Evolutionary conservation across 2,329 filamentous ascomycete species (phyloP).

Genomic region (Cladosporium sp.): DNA sequence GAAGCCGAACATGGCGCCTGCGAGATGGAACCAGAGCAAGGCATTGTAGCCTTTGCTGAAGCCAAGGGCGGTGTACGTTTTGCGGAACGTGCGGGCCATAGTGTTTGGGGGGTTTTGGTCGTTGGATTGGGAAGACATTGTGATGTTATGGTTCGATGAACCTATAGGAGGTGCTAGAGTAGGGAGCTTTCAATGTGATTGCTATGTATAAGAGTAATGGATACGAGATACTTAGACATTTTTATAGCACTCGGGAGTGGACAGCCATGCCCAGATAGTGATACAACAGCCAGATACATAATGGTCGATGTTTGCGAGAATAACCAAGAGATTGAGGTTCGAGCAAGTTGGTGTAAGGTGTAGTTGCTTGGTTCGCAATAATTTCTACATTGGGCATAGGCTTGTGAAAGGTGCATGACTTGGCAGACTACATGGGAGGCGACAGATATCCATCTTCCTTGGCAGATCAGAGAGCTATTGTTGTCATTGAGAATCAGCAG

Average conservation of each 20-base stretch:
- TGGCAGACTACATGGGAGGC: neutral
- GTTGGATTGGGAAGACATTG: neutral
- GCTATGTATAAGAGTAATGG: neutral
- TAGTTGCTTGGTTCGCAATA: neutral
- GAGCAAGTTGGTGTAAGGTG: neutral
- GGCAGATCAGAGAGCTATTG: neutral
- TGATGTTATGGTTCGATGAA: neutral
- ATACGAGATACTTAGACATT: neutral
- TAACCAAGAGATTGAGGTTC: neutral
- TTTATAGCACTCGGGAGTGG: neutral
- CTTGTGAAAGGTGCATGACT: neutral
- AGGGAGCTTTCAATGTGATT: neutral
- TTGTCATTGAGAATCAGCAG: neutral
- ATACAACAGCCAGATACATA: neutral
- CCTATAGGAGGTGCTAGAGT: neutral
- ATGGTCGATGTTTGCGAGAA: neutral
- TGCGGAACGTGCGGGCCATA: constrained; percentile 23
- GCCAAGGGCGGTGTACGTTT: constrained; percentile 51
- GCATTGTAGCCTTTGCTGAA: constrained; percentile 62
- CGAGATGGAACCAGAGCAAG: constrained; percentile 44
- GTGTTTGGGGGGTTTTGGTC: constrained; percentile 5
- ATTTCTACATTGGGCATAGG: neutral
- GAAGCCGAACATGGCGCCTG: constrained; percentile 47
- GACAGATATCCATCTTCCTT: neutral
- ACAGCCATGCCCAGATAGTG: neutral